Evolutionary conservation across 768 basidiomycete species (phyloP), one percentile per base, ranked within the genome.

Genomic region (Tephrocybe sp.): DNA sequence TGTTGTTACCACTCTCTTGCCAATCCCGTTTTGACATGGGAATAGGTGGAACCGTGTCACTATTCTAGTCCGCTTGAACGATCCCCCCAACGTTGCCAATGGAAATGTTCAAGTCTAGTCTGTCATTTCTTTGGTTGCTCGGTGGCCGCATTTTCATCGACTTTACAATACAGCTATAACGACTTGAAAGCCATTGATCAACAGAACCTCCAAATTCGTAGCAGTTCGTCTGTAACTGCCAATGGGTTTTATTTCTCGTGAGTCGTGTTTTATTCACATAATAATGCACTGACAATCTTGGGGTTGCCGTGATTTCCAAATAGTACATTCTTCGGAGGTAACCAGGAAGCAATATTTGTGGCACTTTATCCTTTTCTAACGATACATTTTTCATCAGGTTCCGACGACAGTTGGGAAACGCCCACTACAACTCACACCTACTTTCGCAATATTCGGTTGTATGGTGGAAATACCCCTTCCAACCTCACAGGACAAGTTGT

Each of bases 261-360:
- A 4, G 24, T 27, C 49, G 54, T 30, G 47, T 16, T 31, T 16
- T n/a, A 42, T 18, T 37, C 42, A 18, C 29, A 44, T 2, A 30
- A 27, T 30, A 24, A 52, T 37, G 23, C 39, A 27, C 45, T 53
- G 18, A 47, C 38, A 23, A 47, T 10, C 24, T 12, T 41, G 19
- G n/a, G n/a, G 13, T 11, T 5, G 3, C 3, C 4, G 40, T 8
- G 52, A 38, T 19, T 19, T 3, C 3, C 5, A 21, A 6, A 5
- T 12, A 87, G 86, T 27, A 90, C 88, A 18, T 91, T 92, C 71
- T 92, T 91, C 61, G 90, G 89, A 67, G 91, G 87, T 71, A 54
- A 63, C 50, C 51, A 15, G 5, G 24, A 21, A 24, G n/a, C 13
- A 21, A 22, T 30, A n/a, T 42, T 18, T 36, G 44, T 16, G 29